These are phyloP conservation scores for Pterocarpus macrocarpus DNA, from an alignment of 306 rosid species.

Conservation along the genomic window DNA sequence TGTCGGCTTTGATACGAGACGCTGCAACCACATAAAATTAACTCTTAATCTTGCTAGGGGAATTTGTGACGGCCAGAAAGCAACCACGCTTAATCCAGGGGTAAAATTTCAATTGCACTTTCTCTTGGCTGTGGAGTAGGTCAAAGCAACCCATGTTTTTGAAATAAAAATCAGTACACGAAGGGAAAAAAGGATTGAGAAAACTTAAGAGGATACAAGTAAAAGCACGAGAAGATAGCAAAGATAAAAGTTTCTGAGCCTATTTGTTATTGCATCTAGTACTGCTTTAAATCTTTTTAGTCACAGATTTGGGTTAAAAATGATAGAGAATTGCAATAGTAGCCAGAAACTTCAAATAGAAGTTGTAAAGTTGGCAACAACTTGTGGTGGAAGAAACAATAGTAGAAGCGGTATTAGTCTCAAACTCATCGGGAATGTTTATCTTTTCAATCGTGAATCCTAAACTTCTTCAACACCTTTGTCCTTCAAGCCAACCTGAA, in stretches of 20 bases:
- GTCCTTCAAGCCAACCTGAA: slow-evolving; percentile 29
- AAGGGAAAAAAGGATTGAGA: background rate
- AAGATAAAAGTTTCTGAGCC: background rate
- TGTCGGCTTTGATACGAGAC: too few relatives aligned
- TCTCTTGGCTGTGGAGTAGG: too few relatives aligned
- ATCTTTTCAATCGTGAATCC: slow-evolving; percentile 24
- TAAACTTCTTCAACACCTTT: background rate
- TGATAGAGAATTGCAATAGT: background rate
- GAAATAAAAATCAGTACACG: background rate
- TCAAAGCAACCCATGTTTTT: too few relatives aligned
- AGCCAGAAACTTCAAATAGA: slow-evolving; percentile 14
- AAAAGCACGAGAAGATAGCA: slow-evolving; percentile 11
- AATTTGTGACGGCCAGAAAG: too few relatives aligned
- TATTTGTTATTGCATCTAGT: background rate
- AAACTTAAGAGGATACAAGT: background rate
- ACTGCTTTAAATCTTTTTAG: background rate
- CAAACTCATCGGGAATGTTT: slow-evolving; percentile 10
- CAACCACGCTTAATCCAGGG: too few relatives aligned
- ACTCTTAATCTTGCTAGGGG: too few relatives aligned
- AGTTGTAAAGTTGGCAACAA: background rate
- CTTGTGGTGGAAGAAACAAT: background rate
- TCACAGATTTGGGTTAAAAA: slow-evolving; percentile 2
- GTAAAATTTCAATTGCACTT: too few relatives aligned
- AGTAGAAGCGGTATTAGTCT: background rate
- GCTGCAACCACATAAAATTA: too few relatives aligned